phyloP scores from a whole-genome alignment of 2,329 filamentous ascomycete genomes.

The Colletotrichum musae region DNA sequence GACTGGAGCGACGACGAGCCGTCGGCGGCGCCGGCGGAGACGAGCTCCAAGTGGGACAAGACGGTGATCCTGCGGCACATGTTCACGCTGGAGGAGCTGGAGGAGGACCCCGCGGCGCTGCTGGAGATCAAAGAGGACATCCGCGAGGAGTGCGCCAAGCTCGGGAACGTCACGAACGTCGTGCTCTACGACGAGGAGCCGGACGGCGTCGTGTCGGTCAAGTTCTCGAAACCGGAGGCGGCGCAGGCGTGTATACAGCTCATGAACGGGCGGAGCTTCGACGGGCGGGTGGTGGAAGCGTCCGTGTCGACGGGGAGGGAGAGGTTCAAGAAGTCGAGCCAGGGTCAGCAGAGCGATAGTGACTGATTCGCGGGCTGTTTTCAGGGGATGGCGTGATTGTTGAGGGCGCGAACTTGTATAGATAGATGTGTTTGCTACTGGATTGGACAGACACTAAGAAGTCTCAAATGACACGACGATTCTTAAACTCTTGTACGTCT shows the following conservation, averaged over 20 bases:
- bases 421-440: background rate
- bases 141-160: constrained; percentile 87
- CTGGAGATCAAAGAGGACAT: constrained; percentile 97
- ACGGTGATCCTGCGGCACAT: constrained; percentile 91
- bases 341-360: constrained; percentile 65
- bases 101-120: constrained; percentile 85
- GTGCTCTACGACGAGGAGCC: constrained; percentile 89
- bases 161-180: constrained; percentile 91
- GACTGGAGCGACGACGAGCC: constrained; percentile 96
- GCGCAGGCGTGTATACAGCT: constrained; percentile 80
- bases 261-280: constrained; percentile 88
- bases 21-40: constrained; percentile 61
- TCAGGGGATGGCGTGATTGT: constrained; percentile 45
- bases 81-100: constrained; percentile 89
- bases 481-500: no score
- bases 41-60: constrained; percentile 76
- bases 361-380: constrained; percentile 51
- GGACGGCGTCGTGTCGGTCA: constrained; percentile 87
- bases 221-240: constrained; percentile 80
- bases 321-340: constrained; percentile 78
- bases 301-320: constrained; percentile 80
- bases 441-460: background rate
- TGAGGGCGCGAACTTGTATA: background rate
- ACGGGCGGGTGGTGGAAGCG: constrained; percentile 79
- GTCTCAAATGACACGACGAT: no score